Conservation (phyloP, 257 asterid species). For the Salvia hispanica region DNA sequence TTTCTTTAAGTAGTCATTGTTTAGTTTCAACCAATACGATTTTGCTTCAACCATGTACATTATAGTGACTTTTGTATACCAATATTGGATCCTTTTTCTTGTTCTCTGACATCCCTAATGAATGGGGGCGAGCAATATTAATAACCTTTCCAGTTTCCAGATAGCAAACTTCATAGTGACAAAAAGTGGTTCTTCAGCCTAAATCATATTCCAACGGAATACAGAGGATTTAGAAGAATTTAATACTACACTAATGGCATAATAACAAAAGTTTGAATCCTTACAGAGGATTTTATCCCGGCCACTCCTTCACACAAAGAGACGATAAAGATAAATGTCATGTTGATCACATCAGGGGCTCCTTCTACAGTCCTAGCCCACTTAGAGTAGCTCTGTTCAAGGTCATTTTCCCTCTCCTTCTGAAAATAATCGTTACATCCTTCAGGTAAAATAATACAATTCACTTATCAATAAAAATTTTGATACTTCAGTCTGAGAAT, state of each 20-base stretch:
- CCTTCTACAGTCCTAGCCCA: conserved; percentile 84
- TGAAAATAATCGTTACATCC: conserved; percentile 97
- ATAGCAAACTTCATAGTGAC: background rate
- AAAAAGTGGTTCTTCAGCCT: background rate
- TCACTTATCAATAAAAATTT: background rate
- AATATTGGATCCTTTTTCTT: background rate
- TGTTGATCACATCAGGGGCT: conserved; percentile 91
- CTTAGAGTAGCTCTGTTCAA: too few species aligned
- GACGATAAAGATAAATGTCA: conserved; percentile 92
- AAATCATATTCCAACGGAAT: background rate
- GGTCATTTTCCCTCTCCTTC: conserved; percentile 99
- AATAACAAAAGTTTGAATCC: conserved; percentile 32
- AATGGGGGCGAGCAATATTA: too few species aligned
- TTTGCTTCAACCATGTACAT: background rate
- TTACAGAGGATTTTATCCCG: conserved; percentile 88
- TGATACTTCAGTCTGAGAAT: background rate
- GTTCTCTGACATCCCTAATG: too few species aligned
- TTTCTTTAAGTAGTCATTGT: background rate
- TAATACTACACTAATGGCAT: background rate
- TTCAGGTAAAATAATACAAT: conserved; percentile 43
- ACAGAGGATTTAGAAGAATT: background rate
- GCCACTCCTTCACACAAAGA: conserved; percentile 86
- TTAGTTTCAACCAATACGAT: conserved; percentile 27
- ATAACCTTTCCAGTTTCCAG: background rate
- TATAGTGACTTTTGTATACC: background rate